Percentiles rank a stretch among this genome's conserved stretches.
Evolutionary conservation across 192 early-diverging fungal species (phyloP).

Genomic region (Powellomyces hirtus): DNA sequence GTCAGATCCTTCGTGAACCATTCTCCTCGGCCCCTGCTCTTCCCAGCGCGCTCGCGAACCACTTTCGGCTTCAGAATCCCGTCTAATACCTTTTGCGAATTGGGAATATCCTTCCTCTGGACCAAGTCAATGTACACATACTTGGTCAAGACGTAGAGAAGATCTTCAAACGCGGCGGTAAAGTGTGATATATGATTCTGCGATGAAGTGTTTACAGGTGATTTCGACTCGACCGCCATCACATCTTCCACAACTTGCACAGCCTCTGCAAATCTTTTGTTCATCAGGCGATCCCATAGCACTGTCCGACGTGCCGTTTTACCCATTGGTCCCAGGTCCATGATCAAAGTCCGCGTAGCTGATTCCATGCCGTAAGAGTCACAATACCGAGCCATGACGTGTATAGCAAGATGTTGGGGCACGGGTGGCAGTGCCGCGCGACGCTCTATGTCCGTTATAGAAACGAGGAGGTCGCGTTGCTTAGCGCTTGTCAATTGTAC

Average conservation of each 20-base stretch:
- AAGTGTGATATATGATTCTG: not conserved
- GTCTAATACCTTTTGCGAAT: constrained; percentile 31
- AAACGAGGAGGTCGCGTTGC: not conserved
- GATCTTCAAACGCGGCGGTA: constrained; percentile 41
- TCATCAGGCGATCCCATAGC: constrained; percentile 8
- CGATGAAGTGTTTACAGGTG: not conserved
- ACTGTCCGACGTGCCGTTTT: not conserved
- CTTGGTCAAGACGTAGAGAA: constrained; percentile 46
- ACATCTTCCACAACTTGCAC: constrained; percentile 32
- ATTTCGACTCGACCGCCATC: not conserved
- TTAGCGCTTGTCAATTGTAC: not conserved
- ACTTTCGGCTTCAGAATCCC: constrained; percentile 34
- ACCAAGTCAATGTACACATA: constrained; percentile 36
- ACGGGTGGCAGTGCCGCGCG: not conserved
- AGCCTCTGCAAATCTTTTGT: constrained; percentile 29
- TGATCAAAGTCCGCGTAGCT: not conserved
- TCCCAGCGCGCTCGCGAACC: constrained; percentile 32
- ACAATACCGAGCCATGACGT: not conserved
- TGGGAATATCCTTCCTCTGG: constrained; percentile 3
- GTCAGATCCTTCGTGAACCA: constrained; percentile 41
- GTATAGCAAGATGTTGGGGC: not conserved
- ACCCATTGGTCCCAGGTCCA: not conserved
- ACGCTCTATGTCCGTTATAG: not conserved
- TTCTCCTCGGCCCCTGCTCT: constrained; percentile 19
- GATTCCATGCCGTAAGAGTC: not conserved